Percentiles rank a stretch among this genome's conserved stretches.
Conservation (phyloP, 352 stramenopile genomes). For the Blastocystis sp. region DNA sequence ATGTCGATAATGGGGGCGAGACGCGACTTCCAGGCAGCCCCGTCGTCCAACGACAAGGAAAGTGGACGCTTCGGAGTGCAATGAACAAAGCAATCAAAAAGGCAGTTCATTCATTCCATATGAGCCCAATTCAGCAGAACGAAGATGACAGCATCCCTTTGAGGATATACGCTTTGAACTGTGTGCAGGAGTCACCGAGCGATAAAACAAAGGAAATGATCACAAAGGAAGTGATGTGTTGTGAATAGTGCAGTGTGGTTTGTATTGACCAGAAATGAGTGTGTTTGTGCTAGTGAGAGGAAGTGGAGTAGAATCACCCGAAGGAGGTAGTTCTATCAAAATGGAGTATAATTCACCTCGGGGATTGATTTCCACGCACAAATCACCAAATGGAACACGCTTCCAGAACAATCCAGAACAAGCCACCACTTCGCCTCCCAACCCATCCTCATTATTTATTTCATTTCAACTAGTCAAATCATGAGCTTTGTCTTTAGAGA, state of each 20-base stretch:
- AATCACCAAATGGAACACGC: background rate
- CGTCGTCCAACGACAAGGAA: background rate
- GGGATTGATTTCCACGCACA: background rate
- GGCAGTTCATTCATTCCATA: constrained; percentile 5
- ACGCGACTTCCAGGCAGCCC: background rate
- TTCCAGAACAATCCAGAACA: background rate
- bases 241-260: too few species aligned
- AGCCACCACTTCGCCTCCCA: background rate
- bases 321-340: too few species aligned
- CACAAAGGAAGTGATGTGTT: too few species aligned
- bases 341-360: too few species aligned
- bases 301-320: too few species aligned
- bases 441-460: background rate
- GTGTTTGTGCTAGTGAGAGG: too few species aligned
- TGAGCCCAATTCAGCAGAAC: background rate
- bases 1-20: constrained; percentile 23
- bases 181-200: too few species aligned
- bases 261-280: too few species aligned
- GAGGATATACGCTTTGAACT: too few species aligned
- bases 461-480: background rate
- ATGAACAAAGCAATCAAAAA: constrained; percentile 30
- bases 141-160: constrained; percentile 1
- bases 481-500: constrained; percentile 2
- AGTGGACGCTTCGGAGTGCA: background rate
- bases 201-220: too few species aligned